A percentile compares a stretch with the other conserved stretches of the same genome.
Evolutionary conservation across 495 filamentous ascomycete species (phyloP).

Genomic region (Annulohypoxylon stygium): DNA sequence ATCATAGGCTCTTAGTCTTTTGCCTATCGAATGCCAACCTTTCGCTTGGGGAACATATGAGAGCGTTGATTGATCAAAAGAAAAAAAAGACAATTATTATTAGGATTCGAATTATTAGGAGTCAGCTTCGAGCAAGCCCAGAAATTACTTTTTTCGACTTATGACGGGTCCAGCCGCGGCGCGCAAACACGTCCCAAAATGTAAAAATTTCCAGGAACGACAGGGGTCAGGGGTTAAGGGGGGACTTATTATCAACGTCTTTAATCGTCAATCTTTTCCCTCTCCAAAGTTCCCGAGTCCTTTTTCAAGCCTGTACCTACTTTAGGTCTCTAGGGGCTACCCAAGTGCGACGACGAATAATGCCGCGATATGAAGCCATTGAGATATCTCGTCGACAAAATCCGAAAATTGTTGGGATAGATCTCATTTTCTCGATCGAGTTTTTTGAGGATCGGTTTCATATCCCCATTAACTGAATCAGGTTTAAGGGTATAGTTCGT

Average conservation of each 20-base stretch:
- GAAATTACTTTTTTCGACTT: conserved; percentile 36
- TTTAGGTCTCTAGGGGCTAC: neutral
- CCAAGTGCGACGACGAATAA: neutral
- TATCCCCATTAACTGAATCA: neutral
- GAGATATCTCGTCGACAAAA: neutral
- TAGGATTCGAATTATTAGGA: conserved; percentile 12
- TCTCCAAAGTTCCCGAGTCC: conserved; percentile 18
- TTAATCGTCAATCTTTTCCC: conserved; percentile 27
- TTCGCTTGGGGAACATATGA: neutral
- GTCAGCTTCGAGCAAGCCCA: conserved; percentile 22
- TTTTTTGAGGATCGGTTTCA: neutral
- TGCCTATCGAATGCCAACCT: neutral
- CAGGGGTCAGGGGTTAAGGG: conserved; percentile 36
- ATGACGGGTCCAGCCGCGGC: conserved; percentile 44
- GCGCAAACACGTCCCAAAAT: conserved; percentile 48
- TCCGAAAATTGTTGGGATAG: neutral
- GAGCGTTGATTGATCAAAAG: conserved; percentile 23
- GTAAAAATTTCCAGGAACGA: conserved; percentile 43
- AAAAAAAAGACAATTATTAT: conserved; percentile 32
- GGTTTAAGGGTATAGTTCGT: conserved; percentile 1
- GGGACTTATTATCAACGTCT: conserved; percentile 39
- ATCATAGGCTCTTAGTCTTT: conserved; percentile 18
- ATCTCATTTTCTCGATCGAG: neutral
- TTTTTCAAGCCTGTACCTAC: neutral
- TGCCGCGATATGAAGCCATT: conserved; percentile 3